Evolutionary conservation across 306 rosid genomes (phyloP).

Genomic region (Malus sylvestris): DNA sequence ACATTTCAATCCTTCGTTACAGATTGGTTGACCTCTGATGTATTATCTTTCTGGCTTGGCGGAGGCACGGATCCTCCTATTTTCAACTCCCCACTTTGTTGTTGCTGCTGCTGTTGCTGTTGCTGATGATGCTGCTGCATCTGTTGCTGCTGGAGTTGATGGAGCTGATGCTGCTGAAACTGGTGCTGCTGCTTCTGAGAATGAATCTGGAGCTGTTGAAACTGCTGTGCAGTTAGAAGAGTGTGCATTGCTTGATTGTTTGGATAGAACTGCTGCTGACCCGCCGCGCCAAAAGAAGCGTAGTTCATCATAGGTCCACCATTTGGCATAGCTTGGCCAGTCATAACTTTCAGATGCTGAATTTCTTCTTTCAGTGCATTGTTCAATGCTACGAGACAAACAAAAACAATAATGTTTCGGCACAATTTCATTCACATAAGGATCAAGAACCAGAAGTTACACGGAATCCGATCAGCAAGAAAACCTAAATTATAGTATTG

Average conservation of each 20-base stretch:
- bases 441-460: neutral
- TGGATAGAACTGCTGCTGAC: constrained; percentile 78
- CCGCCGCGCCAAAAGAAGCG: constrained; percentile 44
- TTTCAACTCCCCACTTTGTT: constrained; percentile 50
- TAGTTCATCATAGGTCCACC: constrained; percentile 82
- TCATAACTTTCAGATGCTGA: constrained; percentile 83
- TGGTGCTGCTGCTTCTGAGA: constrained; percentile 76
- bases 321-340: constrained; percentile 76
- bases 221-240: constrained; percentile 69
- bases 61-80: constrained; percentile 45
- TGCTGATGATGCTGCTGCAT: constrained; percentile 22
- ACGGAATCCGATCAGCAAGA: neutral
- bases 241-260: constrained; percentile 72
- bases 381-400: constrained; percentile 53
- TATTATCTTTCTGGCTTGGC: constrained; percentile 36
- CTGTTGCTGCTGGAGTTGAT: constrained; percentile 51
- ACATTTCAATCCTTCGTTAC: constrained; percentile 36
- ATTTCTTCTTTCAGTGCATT: constrained; percentile 93
- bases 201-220: constrained; percentile 91
- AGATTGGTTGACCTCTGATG: constrained; percentile 43
- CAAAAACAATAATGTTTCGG: neutral
- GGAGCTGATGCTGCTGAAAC: constrained; percentile 62
- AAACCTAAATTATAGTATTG: neutral
- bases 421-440: neutral
- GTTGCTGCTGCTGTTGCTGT: constrained; percentile 43